Evolutionary conservation across 495 filamentous ascomycete species (phyloP).

Genomic region (Penicillium coprophilum): DNA sequence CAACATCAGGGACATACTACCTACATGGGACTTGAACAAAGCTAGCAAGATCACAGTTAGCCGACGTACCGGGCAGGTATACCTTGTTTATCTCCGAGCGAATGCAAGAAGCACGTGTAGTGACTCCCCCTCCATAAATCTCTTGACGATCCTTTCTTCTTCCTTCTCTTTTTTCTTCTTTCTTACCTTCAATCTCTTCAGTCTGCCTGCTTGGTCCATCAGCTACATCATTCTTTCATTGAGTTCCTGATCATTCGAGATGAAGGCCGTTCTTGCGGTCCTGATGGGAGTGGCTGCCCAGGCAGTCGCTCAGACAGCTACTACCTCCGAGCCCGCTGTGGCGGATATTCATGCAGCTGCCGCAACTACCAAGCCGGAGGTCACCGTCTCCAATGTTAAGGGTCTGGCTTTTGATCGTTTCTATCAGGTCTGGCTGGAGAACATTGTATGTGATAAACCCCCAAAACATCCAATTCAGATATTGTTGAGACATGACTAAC

Average conservation of each 20-base stretch:
- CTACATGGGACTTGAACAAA: background rate
- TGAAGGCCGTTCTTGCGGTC: conserved; percentile 27
- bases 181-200: background rate
- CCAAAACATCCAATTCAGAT: conserved; percentile 42
- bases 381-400: conserved; percentile 56
- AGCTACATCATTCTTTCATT: conserved; percentile 2
- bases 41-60: background rate
- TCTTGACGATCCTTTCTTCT: background rate
- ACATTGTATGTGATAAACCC: conserved; percentile 52
- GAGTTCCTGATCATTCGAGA: conserved; percentile 12
- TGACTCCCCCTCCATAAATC: background rate
- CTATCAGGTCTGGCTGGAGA: conserved; percentile 71
- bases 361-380: conserved; percentile 34
- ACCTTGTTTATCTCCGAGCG: background rate
- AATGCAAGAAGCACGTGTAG: conserved; percentile 3
- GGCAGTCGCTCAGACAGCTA: conserved; percentile 27
- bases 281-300: conserved; percentile 25
- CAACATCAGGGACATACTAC: background rate
- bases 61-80: background rate
- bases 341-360: conserved; percentile 32
- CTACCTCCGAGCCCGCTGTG: conserved; percentile 29
- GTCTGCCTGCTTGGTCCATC: background rate
- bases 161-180: background rate
- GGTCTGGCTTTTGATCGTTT: conserved; percentile 67
- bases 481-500: conserved; percentile 17